phyloP scores from a whole-genome alignment of 2,329 filamentous ascomycete genomes.

The Pseudocercospora fuligena region DNA sequence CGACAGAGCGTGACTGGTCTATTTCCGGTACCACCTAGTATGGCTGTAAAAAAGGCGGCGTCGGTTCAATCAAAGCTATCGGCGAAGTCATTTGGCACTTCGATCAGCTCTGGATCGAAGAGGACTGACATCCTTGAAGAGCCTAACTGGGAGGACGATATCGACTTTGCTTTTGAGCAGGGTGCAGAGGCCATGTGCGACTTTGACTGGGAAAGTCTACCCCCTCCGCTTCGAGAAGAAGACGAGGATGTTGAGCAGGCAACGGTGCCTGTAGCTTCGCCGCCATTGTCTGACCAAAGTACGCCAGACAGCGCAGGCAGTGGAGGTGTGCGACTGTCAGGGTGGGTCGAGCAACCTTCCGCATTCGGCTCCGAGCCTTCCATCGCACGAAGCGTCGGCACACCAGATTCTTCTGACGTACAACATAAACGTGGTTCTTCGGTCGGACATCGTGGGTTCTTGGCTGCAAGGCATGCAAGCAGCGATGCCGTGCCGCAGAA shows the following conservation, averaged over 20 bases:
- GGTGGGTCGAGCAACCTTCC: constrained; percentile 26
- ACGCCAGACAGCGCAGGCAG: constrained; percentile 19
- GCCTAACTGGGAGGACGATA: constrained; percentile 64
- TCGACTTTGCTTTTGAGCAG: constrained; percentile 67
- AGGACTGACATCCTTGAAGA: constrained; percentile 39
- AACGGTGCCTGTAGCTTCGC: constrained; percentile 1
- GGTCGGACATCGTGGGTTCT: constrained; percentile 41
- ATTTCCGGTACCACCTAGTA: constrained; percentile 19
- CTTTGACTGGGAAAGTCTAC: constrained; percentile 58
- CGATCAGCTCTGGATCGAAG: constrained; percentile 20
- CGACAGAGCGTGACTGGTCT: constrained; percentile 17
- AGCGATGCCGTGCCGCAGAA: constrained; percentile 19
- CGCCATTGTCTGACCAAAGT: constrained; percentile 22
- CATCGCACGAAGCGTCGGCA: neutral
- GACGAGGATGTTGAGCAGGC: constrained; percentile 13
- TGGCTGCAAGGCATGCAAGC: constrained; percentile 35
- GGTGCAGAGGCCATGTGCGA: constrained; percentile 65
- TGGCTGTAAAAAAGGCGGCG: constrained; percentile 14
- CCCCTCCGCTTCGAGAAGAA: constrained; percentile 14
- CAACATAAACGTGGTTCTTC: constrained; percentile 33
- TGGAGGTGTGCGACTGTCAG: constrained; percentile 30
- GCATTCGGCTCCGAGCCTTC: constrained; percentile 18
- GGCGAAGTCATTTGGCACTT: constrained; percentile 23
- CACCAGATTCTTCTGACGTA: constrained; percentile 4
- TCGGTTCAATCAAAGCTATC: constrained; percentile 21